Conservation (phyloP, 192 early-diverging fungal species). For the Coemansia sp. region DNA sequence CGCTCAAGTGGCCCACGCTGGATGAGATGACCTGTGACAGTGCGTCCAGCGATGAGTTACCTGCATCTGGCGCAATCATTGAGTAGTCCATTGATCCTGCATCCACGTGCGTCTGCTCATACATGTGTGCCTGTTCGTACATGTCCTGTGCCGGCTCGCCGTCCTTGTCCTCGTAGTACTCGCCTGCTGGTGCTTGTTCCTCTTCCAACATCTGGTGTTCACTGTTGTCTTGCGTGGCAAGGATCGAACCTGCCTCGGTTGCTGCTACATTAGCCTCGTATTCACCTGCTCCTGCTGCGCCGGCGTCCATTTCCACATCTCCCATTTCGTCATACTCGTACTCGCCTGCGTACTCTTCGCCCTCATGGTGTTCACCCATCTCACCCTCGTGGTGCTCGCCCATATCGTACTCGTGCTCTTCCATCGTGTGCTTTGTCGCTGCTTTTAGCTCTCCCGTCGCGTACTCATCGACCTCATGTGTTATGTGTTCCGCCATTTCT, state of each 20-base stretch:
- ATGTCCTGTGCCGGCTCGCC: slow-evolving; percentile 15
- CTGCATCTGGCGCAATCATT: slow-evolving; percentile 32
- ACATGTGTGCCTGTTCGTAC: slow-evolving; percentile 34
- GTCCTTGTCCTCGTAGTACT: slow-evolving; percentile 9
- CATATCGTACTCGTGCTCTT: slow-evolving; percentile 25
- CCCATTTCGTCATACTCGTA: slow-evolving; percentile 46
- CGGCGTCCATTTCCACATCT: slow-evolving; percentile 23
- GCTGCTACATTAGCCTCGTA: slow-evolving; percentile 25
- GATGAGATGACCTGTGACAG: slow-evolving; percentile 47
- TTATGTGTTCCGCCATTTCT: slow-evolving; percentile 21
- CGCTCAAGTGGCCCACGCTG: slow-evolving; percentile 27
- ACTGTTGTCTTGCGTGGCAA: slow-evolving; percentile 39
- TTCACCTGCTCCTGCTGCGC: slow-evolving; percentile 2
- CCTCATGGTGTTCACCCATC: slow-evolving; percentile 7
- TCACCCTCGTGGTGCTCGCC: slow-evolving; percentile 23
- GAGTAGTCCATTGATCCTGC: slow-evolving; percentile 32
- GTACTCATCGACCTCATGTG: slow-evolving; percentile 5
- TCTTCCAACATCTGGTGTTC: slow-evolving; percentile 24
- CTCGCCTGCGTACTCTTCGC: slow-evolving; percentile 28
- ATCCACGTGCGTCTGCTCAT: slow-evolving; percentile 25
- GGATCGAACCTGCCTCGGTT: slow-evolving; percentile 33
- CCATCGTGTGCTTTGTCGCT: slow-evolving; percentile 7
- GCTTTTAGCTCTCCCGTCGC: background rate
- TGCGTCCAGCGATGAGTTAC: slow-evolving; percentile 37
- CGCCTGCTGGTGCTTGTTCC: slow-evolving; percentile 4